Percentiles rank a stretch among this genome's conserved stretches.
These are phyloP conservation scores for Xylariaceae sp. DNA, from an alignment of 2,329 filamentous ascomycete genomes.

Conservation along the genomic window DNA sequence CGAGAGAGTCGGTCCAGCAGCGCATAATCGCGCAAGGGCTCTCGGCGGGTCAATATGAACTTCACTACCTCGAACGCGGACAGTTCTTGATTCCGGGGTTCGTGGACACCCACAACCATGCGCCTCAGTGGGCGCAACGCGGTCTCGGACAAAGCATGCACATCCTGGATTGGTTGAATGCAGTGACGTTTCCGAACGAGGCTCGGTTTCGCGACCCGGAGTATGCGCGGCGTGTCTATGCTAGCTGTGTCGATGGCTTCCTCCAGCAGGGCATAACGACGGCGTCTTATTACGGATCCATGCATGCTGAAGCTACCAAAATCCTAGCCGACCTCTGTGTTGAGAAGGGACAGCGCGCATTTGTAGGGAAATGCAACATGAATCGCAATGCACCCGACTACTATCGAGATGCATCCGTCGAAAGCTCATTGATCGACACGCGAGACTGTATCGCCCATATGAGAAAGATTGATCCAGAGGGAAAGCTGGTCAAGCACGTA, in stretches of 20 bases:
- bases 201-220: slow-evolving; percentile 50
- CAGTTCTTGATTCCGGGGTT: slow-evolving; percentile 56
- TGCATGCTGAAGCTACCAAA: slow-evolving; percentile 51
- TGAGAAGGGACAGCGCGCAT: slow-evolving; percentile 50
- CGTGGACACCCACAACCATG: slow-evolving; percentile 65
- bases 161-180: slow-evolving; percentile 58
- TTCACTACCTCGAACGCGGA: slow-evolving; percentile 35
- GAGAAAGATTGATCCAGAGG: slow-evolving; percentile 39
- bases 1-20: slow-evolving; percentile 14
- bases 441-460: slow-evolving; percentile 45
- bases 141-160: slow-evolving; percentile 47
- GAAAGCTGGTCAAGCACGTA: slow-evolving; percentile 43
- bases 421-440: slow-evolving; percentile 47
- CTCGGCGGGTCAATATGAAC: slow-evolving; percentile 13
- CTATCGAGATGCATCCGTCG: slow-evolving; percentile 43
- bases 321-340: slow-evolving; percentile 52
- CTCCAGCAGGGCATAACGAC: slow-evolving; percentile 59
- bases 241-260: slow-evolving; percentile 49
- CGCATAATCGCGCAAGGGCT: slow-evolving; percentile 16
- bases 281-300: slow-evolving; percentile 55
- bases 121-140: slow-evolving; percentile 50
- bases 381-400: slow-evolving; percentile 51
- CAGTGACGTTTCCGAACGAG: slow-evolving; percentile 61
- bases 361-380: slow-evolving; percentile 61
- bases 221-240: slow-evolving; percentile 50